Conservation (phyloP, 345 rosid genomes). For the Rubroshorea leprosula region DNA sequence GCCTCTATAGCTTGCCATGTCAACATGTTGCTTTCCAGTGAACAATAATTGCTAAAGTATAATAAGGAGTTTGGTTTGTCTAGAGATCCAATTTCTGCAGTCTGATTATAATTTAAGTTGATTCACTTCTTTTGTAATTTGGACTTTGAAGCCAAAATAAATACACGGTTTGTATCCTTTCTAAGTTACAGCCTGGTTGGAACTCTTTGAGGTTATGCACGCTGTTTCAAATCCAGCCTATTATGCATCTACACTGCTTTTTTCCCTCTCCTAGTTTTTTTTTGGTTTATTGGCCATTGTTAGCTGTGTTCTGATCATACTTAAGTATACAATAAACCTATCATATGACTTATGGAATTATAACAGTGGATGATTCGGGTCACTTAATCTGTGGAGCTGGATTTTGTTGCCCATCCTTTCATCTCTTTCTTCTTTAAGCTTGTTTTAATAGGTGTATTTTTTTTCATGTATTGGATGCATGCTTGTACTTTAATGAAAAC, state of each 20-base stretch:
- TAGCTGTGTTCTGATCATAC: too few relatives aligned
- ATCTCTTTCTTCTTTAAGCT: background rate
- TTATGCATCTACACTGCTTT: too few relatives aligned
- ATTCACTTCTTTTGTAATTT: background rate
- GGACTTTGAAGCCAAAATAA: background rate
- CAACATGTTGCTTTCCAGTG: background rate
- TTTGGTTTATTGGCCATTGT: background rate
- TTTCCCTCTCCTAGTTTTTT: background rate
- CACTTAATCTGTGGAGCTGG: background rate
- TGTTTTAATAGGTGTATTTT: background rate
- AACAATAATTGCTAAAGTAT: too few relatives aligned
- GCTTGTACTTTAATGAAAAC: background rate
- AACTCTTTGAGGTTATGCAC: background rate
- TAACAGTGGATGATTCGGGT: conserved; percentile 1
- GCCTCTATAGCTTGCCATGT: background rate
- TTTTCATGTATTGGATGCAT: background rate
- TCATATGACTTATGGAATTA: background rate
- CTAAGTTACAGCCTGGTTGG: conserved; percentile 1
- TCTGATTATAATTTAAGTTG: background rate
- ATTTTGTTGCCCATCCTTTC: background rate
- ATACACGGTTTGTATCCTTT: conserved; percentile 1
- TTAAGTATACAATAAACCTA: too few relatives aligned
- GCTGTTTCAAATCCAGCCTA: background rate
- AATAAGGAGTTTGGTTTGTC: background rate
- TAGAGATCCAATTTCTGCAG: background rate